phyloP scores from a whole-genome alignment of 2,329 filamentous ascomycete species.

The Fusarium sacchari region DNA sequence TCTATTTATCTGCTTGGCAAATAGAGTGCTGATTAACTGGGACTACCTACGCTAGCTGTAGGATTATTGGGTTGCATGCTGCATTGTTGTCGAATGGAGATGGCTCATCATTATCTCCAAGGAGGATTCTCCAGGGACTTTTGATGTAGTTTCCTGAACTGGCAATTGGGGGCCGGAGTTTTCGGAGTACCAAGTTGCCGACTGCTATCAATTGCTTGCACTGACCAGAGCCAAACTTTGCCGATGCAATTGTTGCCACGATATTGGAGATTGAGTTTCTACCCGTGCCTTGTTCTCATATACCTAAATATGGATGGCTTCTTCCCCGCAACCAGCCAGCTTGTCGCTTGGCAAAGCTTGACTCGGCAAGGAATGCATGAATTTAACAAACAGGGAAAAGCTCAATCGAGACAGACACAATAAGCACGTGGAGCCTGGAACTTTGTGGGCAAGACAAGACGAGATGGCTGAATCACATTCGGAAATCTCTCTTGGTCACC shows the following conservation, averaged over 20 bases:
- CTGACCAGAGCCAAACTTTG: background rate
- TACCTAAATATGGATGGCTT: background rate
- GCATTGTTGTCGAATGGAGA: background rate
- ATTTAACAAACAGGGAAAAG: background rate
- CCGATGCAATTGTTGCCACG: background rate
- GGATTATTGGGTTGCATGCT: background rate
- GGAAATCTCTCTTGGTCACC: constrained; percentile 3
- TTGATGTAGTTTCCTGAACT: constrained; percentile 1
- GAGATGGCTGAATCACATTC: background rate
- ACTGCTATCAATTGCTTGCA: background rate
- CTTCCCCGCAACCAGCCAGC: background rate
- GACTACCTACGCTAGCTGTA: background rate
- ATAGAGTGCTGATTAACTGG: constrained; percentile 7
- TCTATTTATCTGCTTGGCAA: background rate
- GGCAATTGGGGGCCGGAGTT: constrained; percentile 22
- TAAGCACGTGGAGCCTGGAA: background rate
- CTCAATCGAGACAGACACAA: background rate
- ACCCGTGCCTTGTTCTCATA: background rate
- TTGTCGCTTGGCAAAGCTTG: constrained; percentile 10
- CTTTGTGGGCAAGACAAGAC: background rate
- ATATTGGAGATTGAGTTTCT: background rate
- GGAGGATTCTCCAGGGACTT: constrained; percentile 20
- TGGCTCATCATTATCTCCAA: constrained; percentile 8
- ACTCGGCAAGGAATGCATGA: background rate
- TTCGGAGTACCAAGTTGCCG: constrained; percentile 8